These are phyloP conservation scores for Saitozyma podzolica DNA, from an alignment of 768 basidiomycete species.

Conservation along the genomic window DNA sequence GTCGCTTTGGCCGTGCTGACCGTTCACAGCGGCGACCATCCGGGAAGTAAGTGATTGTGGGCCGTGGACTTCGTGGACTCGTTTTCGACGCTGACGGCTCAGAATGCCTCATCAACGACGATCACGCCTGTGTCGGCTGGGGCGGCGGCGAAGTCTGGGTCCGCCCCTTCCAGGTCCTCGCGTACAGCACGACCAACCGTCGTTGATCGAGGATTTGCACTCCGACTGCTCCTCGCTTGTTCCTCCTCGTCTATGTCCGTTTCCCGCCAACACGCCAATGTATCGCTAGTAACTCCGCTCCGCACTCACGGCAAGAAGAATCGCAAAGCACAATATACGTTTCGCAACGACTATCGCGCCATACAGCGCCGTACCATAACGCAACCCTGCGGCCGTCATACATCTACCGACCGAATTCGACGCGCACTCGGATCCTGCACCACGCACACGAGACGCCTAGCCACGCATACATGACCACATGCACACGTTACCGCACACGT, in stretches of 20 bases:
- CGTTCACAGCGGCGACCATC: slow-evolving; percentile 36
- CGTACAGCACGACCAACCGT: slow-evolving; percentile 30
- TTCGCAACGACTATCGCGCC: no score
- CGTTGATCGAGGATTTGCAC: slow-evolving; percentile 1
- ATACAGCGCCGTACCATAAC: no score
- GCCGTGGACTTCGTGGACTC: background rate
- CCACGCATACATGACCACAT: no score
- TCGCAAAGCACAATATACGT: no score
- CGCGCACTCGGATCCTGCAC: no score
- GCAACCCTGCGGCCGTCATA: no score
- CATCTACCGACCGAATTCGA: no score
- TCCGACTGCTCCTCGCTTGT: background rate
- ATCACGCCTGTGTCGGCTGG: slow-evolving; percentile 50
- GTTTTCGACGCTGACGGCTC: background rate
- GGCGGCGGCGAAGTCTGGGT: slow-evolving; percentile 52
- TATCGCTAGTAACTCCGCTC: background rate
- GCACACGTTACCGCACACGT: no score
- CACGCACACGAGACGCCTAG: no score
- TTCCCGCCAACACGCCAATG: background rate
- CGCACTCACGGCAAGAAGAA: no score
- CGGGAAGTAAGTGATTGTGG: slow-evolving; percentile 32
- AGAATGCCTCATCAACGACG: slow-evolving; percentile 48
- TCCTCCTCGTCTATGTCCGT: background rate
- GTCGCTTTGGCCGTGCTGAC: slow-evolving; percentile 7
- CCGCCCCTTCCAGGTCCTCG: slow-evolving; percentile 45